Evolutionary conservation across 2,329 filamentous ascomycete species (phyloP).

Genomic region (Amylocarpus encephaloides): DNA sequence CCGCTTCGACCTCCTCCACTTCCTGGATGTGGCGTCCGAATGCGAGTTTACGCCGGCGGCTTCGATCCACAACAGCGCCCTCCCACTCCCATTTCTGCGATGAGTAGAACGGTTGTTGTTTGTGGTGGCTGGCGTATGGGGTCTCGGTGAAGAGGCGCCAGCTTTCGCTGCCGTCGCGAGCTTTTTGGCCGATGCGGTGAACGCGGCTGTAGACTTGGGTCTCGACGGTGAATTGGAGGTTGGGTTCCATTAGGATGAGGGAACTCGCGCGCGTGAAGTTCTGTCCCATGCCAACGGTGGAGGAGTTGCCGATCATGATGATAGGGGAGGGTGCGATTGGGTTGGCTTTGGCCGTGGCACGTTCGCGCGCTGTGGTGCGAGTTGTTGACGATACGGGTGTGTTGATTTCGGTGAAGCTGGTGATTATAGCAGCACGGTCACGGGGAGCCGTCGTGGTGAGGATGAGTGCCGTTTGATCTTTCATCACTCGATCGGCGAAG

Average conservation of each 20-base stretch:
- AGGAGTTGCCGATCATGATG: slow-evolving; percentile 8
- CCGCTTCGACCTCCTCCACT: neutral
- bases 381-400: slow-evolving; percentile 1
- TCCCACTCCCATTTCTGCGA: neutral
- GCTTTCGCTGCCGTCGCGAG: neutral
- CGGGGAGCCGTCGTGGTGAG: too few species aligned
- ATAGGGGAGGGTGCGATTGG: neutral
- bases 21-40: neutral
- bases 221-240: slow-evolving; percentile 7
- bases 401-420: slow-evolving; percentile 6
- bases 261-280: slow-evolving; percentile 8
- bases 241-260: slow-evolving; percentile 13
- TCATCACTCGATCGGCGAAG: too few species aligned
- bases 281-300: slow-evolving; percentile 6
- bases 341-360: neutral
- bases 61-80: neutral
- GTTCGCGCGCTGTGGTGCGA: neutral
- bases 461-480: too few species aligned
- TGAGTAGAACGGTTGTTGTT: neutral
- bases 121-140: too few species aligned
- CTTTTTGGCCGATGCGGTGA: slow-evolving; percentile 11
- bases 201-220: slow-evolving; percentile 11
- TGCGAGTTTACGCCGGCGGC: neutral
- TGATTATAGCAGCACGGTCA: slow-evolving; percentile 5
- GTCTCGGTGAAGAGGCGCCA: slow-evolving; percentile 4